Evolutionary conservation across 2,329 filamentous ascomycete genomes (phyloP).

Genomic region (Emericellopsis cladophorae): DNA sequence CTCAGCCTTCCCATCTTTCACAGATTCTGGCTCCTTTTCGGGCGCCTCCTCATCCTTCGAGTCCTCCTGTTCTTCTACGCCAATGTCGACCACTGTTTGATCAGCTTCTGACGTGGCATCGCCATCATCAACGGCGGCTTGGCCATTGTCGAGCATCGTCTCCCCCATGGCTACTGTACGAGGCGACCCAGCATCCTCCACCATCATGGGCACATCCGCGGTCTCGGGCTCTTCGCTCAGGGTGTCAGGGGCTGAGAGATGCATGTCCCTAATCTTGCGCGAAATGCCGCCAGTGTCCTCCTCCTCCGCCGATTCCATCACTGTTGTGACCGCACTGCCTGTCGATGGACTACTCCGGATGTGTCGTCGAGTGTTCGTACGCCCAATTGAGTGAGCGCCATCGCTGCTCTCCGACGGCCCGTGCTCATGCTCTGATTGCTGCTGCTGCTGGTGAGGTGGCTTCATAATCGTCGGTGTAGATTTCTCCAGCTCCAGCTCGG

Average conservation of each 20-base stretch:
- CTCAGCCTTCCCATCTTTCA: not conserved
- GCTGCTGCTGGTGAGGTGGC: slow-evolving; percentile 9
- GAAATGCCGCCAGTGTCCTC: slow-evolving; percentile 45
- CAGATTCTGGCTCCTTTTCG: slow-evolving; percentile 5
- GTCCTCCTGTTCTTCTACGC: slow-evolving; percentile 2
- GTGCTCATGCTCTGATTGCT: too few relatives aligned
- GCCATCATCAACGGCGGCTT: slow-evolving; percentile 2
- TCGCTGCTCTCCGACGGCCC: slow-evolving; percentile 22
- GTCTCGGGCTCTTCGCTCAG: slow-evolving; percentile 27
- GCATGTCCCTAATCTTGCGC: slow-evolving; percentile 31
- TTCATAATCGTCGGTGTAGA: slow-evolving; percentile 22
- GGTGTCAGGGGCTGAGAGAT: slow-evolving; percentile 39
- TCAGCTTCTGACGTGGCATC: slow-evolving; percentile 9
- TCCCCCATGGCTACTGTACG: not conserved
- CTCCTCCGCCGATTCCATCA: slow-evolving; percentile 64
- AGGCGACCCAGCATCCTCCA: slow-evolving; percentile 13
- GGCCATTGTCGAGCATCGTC: slow-evolving; percentile 4
- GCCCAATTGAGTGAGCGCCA: slow-evolving; percentile 38
- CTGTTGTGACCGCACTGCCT: slow-evolving; percentile 66
- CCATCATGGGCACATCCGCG: slow-evolving; percentile 27
- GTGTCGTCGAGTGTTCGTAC: slow-evolving; percentile 69
- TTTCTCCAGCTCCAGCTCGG: slow-evolving; percentile 27
- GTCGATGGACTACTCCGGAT: slow-evolving; percentile 69
- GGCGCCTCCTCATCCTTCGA: slow-evolving; percentile 10
- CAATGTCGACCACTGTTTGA: slow-evolving; percentile 8